phyloP scores from a whole-genome alignment of 2,329 filamentous ascomycete genomes.

The Orbilia blumenaviensis region DNA sequence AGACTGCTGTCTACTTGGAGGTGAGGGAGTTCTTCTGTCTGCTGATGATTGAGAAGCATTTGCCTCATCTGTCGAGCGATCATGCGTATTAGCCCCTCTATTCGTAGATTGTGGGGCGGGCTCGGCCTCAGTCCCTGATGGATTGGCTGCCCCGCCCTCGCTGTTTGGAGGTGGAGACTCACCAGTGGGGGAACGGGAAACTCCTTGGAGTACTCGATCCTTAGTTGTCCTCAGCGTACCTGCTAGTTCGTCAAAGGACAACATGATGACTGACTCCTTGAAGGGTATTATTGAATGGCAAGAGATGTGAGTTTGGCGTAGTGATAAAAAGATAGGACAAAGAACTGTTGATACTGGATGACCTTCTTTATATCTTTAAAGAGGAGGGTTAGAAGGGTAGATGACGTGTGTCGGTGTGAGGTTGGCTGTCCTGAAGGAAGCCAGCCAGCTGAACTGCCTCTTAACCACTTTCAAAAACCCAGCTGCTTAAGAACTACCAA shows the following conservation, averaged over 20 bases:
- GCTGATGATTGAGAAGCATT: neutral
- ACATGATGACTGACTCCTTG: constrained; percentile 26
- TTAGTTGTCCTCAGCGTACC: constrained; percentile 45
- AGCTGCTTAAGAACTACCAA: constrained; percentile 18
- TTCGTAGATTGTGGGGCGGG: neutral
- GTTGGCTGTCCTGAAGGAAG: neutral
- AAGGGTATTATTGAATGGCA: neutral
- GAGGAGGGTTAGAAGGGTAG: neutral
- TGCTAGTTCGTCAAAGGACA: constrained; percentile 49
- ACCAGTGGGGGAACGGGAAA: constrained; percentile 43
- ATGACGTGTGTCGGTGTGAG: constrained; percentile 7
- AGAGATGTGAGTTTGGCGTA: neutral
- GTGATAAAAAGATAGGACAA: neutral
- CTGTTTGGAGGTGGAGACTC: constrained; percentile 33
- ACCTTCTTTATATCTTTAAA: neutral
- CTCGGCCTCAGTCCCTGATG: neutral
- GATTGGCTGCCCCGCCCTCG: neutral
- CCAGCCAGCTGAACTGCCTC: constrained; percentile 2
- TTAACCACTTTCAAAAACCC: neutral
- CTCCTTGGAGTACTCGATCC: constrained; percentile 48
- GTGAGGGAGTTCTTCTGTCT: constrained; percentile 21
- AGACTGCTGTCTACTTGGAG: neutral
- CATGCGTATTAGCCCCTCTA: constrained; percentile 26
- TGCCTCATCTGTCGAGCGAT: constrained; percentile 29
- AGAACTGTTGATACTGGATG: neutral